Conservation (phyloP, 257 asterid species). For the Rehmannia glutinosa region DNA sequence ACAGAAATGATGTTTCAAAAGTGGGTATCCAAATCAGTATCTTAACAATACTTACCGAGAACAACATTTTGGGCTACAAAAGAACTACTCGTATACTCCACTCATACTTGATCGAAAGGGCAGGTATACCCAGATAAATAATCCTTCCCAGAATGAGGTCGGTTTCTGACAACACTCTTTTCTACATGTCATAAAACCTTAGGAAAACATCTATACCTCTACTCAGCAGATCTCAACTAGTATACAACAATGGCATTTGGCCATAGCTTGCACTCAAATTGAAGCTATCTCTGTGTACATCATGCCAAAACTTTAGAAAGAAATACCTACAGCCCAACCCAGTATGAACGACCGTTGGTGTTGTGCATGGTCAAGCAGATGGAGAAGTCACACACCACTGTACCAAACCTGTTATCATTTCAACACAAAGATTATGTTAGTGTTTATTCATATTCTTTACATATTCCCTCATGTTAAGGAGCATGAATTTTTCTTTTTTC, state of each 20-base stretch:
- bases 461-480: too few species aligned
- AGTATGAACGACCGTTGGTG: constrained; percentile 86
- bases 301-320: not conserved
- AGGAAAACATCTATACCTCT: constrained; percentile 1
- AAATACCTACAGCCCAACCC: constrained; percentile 74
- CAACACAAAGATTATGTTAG: not conserved
- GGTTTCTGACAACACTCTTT: not conserved
- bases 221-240: constrained; percentile 13
- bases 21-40: not conserved
- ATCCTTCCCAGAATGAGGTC: too few species aligned
- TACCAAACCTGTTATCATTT: constrained; percentile 75
- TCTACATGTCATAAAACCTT: not conserved
- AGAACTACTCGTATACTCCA: too few species aligned
- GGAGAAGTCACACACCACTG: constrained; percentile 87
- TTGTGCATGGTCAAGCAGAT: constrained; percentile 67
- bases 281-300: not conserved
- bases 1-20: not conserved
- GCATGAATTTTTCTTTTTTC: too few species aligned
- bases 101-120: too few species aligned
- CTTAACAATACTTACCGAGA: too few species aligned
- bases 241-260: constrained; percentile 20
- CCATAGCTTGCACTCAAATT: not conserved
- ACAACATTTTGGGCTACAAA: too few species aligned
- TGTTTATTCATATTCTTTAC: not conserved
- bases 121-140: not conserved